A percentile compares a stretch with the other conserved stretches of the same genome.
phyloP scores from a whole-genome alignment of 2,329 filamentous ascomycete species.

The Pestalotiopsis sp. region DNA sequence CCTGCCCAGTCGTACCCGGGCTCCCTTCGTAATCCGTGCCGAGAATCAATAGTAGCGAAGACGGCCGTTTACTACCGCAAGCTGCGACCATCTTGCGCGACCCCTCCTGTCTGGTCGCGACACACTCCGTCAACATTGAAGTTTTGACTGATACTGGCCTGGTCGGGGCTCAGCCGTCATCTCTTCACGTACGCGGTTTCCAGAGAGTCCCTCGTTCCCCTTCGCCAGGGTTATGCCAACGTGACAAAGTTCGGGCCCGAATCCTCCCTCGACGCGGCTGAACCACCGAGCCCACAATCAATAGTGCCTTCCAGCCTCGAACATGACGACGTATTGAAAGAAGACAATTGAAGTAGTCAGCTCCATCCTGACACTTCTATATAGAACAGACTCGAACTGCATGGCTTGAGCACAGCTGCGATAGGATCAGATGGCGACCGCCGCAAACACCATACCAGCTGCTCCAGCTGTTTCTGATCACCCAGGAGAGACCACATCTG shows the following conservation, averaged over 20 bases:
- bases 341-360: background rate
- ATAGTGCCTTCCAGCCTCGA: background rate
- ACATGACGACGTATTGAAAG: background rate
- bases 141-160: background rate
- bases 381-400: background rate
- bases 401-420: conserved; percentile 5
- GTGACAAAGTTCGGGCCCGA: background rate
- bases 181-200: background rate
- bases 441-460: background rate
- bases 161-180: background rate
- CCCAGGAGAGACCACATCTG: background rate
- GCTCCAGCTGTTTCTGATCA: conserved; percentile 4
- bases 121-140: conserved; percentile 1
- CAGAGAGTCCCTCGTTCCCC: background rate
- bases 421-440: conserved; percentile 6
- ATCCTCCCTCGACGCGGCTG: background rate
- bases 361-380: background rate
- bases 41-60: background rate
- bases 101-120: conserved; percentile 5
- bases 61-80: background rate
- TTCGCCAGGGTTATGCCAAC: background rate
- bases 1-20: background rate
- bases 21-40: background rate
- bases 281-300: background rate
- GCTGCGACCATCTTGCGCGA: conserved; percentile 2